Conservation (phyloP, 1,139 yeast genomes). For the Yamadazyma diospyri region DNA sequence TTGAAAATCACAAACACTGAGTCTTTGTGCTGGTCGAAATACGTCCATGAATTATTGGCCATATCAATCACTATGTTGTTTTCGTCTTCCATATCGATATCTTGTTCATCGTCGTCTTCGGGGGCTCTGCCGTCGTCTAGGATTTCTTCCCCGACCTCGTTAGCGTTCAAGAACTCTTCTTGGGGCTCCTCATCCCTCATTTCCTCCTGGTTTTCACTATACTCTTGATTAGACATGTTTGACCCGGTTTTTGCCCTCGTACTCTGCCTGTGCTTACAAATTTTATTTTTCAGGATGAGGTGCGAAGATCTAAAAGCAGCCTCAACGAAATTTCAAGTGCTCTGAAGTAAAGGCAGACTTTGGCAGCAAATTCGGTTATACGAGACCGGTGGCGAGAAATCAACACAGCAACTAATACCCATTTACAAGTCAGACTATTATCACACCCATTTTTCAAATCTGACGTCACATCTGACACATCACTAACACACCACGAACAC, state of each 20-base stretch:
- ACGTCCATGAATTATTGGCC: slow-evolving; percentile 84
- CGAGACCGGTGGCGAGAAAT: too few species aligned
- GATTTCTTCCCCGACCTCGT: slow-evolving; percentile 63
- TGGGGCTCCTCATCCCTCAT: slow-evolving; percentile 8
- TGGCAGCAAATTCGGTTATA: too few species aligned
- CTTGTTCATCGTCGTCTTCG: slow-evolving; percentile 38
- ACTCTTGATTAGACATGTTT: slow-evolving; percentile 3
- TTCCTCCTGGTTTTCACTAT: slow-evolving; percentile 4
- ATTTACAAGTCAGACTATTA: too few species aligned
- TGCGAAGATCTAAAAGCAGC: too few species aligned
- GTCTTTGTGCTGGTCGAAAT: slow-evolving; percentile 85
- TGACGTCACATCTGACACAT: too few species aligned
- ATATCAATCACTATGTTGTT: slow-evolving; percentile 55
- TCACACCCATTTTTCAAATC: too few species aligned
- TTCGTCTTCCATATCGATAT: slow-evolving; percentile 25
- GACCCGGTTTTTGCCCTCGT: too few species aligned
- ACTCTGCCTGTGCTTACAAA: slow-evolving; percentile 6
- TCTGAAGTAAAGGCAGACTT: too few species aligned
- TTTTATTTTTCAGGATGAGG: slow-evolving; percentile 6
- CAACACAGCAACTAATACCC: too few species aligned
- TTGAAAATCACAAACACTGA: slow-evolving; percentile 73
- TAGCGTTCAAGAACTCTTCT: slow-evolving; percentile 51
- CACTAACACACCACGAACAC: too few species aligned
- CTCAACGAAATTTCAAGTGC: too few species aligned
- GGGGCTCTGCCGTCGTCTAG: slow-evolving; percentile 35